These are phyloP conservation scores for Verruconis gallopava DNA, from an alignment of 2,329 filamentous ascomycete species.

Conservation along the genomic window DNA sequence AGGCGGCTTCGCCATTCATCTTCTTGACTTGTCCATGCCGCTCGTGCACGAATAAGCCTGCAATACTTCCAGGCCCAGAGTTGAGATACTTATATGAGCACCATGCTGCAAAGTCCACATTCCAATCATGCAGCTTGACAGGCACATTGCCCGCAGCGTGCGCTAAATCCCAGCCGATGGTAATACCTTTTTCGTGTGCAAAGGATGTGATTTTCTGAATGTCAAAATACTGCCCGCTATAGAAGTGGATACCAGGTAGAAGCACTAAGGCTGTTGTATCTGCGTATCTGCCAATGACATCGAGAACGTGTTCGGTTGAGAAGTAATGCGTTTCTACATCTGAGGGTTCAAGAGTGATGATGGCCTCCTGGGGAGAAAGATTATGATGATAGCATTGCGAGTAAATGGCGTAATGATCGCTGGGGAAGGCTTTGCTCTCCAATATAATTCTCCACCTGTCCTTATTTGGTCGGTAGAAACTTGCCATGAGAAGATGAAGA, in stretches of 20 bases:
- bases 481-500: slow-evolving; percentile 69
- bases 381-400: slow-evolving; percentile 66
- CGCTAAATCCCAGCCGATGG: slow-evolving; percentile 78
- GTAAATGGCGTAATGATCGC: slow-evolving; percentile 75
- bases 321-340: slow-evolving; percentile 41
- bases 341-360: slow-evolving; percentile 61
- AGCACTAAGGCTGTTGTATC: slow-evolving; percentile 61
- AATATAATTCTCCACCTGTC: slow-evolving; percentile 66
- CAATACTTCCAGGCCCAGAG: slow-evolving; percentile 69
- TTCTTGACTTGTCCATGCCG: slow-evolving; percentile 47
- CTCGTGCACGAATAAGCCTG: slow-evolving; percentile 69
- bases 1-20: slow-evolving; percentile 2
- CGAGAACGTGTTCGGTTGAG: slow-evolving; percentile 56
- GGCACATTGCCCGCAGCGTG: slow-evolving; percentile 79
- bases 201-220: slow-evolving; percentile 66
- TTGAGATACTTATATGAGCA: slow-evolving; percentile 95
- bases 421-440: slow-evolving; percentile 85
- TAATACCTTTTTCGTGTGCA: slow-evolving; percentile 56
- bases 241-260: slow-evolving; percentile 82
- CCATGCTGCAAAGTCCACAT: slow-evolving; percentile 85
- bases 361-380: slow-evolving; percentile 50
- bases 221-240: slow-evolving; percentile 80
- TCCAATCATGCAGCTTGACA: slow-evolving; percentile 70
- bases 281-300: slow-evolving; percentile 61
- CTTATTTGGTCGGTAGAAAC: slow-evolving; percentile 62